These are phyloP conservation scores for Neonectria ditissima DNA, from an alignment of 2,329 filamentous ascomycete genomes.

Conservation along the genomic window DNA sequence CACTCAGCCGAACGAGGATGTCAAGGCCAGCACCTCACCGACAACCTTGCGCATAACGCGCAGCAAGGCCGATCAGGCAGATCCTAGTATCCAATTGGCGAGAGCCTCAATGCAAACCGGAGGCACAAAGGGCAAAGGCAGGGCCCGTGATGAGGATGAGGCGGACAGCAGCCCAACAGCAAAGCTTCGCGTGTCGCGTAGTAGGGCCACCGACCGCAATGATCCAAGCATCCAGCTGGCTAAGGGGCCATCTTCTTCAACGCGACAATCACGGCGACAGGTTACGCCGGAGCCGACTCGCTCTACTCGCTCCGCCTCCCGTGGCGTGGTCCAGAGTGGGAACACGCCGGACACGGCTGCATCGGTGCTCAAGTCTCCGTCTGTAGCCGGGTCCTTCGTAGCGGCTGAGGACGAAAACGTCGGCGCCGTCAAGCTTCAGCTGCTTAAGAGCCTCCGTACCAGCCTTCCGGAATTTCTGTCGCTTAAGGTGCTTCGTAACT, in stretches of 20 bases:
- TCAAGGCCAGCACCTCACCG: slow-evolving; percentile 33
- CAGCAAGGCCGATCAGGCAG: slow-evolving; percentile 40
- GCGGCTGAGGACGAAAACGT: slow-evolving; percentile 45
- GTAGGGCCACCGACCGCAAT: slow-evolving; percentile 36
- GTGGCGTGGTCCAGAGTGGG: slow-evolving; percentile 33
- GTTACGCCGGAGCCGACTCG: slow-evolving; percentile 40
- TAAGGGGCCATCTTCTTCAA: slow-evolving; percentile 38
- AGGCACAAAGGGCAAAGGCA: slow-evolving; percentile 35
- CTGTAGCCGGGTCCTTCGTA: slow-evolving; percentile 41
- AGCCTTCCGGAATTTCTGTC: slow-evolving; percentile 65
- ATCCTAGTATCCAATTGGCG: slow-evolving; percentile 41
- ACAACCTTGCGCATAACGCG: slow-evolving; percentile 44
- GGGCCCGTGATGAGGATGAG: slow-evolving; percentile 33
- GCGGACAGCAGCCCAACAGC: slow-evolving; percentile 36
- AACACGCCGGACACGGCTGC: slow-evolving; percentile 38
- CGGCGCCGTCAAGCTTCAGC: slow-evolving; percentile 57
- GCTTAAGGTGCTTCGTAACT: slow-evolving; percentile 64
- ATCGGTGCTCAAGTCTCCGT: slow-evolving; percentile 44
- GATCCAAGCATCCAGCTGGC: slow-evolving; percentile 44
- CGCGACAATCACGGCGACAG: slow-evolving; percentile 38
- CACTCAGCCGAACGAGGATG: slow-evolving; percentile 26
- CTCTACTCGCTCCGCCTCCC: slow-evolving; percentile 41
- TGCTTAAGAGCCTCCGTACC: slow-evolving; percentile 60
- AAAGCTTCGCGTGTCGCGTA: slow-evolving; percentile 45
- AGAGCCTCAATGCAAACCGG: slow-evolving; percentile 35